Evolutionary conservation across 257 asterid genomes (phyloP).

Genomic region (Galeopsis tetrahit): DNA sequence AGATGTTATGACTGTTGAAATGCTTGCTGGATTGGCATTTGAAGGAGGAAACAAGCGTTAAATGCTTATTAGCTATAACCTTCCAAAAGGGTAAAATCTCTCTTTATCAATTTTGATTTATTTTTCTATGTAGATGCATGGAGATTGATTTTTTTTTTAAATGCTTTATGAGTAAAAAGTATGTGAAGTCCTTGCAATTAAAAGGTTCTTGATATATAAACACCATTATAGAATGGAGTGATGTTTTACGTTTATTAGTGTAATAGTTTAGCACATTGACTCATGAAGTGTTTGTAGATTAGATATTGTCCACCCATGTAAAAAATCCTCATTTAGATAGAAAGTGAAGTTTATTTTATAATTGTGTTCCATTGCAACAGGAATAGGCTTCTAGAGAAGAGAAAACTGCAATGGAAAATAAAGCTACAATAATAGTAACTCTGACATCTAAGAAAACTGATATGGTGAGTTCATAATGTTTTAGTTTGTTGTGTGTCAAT

Average conservation of each 20-base stretch:
- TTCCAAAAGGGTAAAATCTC: conserved; percentile 68
- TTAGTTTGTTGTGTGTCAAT: no score
- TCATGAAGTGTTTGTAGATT: neutral
- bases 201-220: neutral
- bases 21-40: conserved; percentile 87
- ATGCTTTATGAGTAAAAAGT: neutral
- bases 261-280: neutral
- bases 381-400: no score
- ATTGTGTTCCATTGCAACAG: no score
- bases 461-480: no score
- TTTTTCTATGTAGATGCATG: neutral
- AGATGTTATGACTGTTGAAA: conserved; percentile 83
- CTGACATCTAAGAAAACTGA: no score
- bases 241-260: neutral
- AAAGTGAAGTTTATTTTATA: no score
- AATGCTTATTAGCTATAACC: conserved; percentile 84
- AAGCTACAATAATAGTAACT: no score
- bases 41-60: conserved; percentile 89
- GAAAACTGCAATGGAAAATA: no score
- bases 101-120: neutral
- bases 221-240: neutral
- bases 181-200: no score
- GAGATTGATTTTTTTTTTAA: neutral
- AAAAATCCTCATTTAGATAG: no score
- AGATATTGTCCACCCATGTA: no score